Evolutionary conservation across 331 rosid genomes (phyloP), one percentile per base, ranked within the genome.

Genomic region (Stylosanthes scabra): DNA sequence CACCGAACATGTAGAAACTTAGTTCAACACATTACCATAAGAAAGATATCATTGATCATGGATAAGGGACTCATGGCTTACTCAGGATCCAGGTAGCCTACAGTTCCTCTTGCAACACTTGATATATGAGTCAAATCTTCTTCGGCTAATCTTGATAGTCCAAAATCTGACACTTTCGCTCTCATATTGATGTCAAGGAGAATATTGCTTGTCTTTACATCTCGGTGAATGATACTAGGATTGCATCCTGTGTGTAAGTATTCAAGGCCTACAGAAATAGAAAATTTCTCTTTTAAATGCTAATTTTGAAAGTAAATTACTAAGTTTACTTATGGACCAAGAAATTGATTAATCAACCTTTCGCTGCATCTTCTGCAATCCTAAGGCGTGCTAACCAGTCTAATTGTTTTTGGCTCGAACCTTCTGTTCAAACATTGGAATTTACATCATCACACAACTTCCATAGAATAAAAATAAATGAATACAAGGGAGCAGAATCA

Each of bases 61-160:
- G 63, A 72, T 59, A 68, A 8, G 29, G 42, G 25, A 59, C 4
- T 12, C 72, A 59, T 68, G 28, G 74, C 96, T 88, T 88, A 94
- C 99, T 94, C 99, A 31, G 99, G 97, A 79, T 94, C 99, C 67
- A 94, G 77, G 83, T 91, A 94, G 70, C 99, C 99, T 13, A 94
- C 92, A 8, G 97, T 94, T 81, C 99, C 97, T 49, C 96, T 68
- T 58, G 99, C 97, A 61, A 91, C 85, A 73, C 97, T 94, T 51
- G 99, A 94, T 78, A 94, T 72, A 42, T 94, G 97, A 1, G 99
- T 94, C 61, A 94, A 78, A 88, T 91, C 99, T 83, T 94, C 97
- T 78, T 94, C 99, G 7, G 97, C 81, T 41, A 88, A 86, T 83
- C 99, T 90, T 9, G 97, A 94, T 72, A 94, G 89, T 76, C 97